These are phyloP conservation scores for Yamadazyma atlantica DNA, from an alignment of 1,139 yeast species.

Conservation along the genomic window DNA sequence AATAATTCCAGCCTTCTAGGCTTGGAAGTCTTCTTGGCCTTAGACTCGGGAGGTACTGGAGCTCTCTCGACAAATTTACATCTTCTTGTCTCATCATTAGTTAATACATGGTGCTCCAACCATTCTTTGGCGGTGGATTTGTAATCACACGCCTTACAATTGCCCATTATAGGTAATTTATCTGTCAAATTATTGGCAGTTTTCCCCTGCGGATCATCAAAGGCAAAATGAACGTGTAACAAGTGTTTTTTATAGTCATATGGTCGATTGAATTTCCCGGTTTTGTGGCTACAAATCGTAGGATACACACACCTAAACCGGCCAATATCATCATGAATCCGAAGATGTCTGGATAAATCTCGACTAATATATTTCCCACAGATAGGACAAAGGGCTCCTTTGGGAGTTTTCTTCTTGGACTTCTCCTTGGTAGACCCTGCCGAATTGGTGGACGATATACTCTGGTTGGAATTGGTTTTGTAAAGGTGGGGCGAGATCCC, in stretches of 20 bases:
- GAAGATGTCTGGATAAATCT: conserved; percentile 45
- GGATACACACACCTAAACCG: conserved; percentile 49
- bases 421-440: conserved; percentile 12
- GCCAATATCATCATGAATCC: conserved; percentile 49
- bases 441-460: conserved; percentile 17
- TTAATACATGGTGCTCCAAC: conserved; percentile 42
- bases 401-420: conserved; percentile 33
- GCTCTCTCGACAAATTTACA: conserved; percentile 22
- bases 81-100: conserved; percentile 19
- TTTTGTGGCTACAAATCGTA: conserved; percentile 43
- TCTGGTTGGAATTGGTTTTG: conserved; percentile 25
- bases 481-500: conserved; percentile 12
- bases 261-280: conserved; percentile 47
- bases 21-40: neutral
- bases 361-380: conserved; percentile 46
- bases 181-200: conserved; percentile 45
- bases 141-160: conserved; percentile 40
- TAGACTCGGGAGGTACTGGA: conserved; percentile 1
- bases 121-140: conserved; percentile 39
- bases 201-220: conserved; percentile 46
- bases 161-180: conserved; percentile 39
- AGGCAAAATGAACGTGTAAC: conserved; percentile 44
- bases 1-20: neutral
- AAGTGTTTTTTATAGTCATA: conserved; percentile 50
- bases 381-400: conserved; percentile 41